Evolutionary conservation across 768 basidiomycete species (phyloP).

Genomic region (Glaciozyma antarctica): DNA sequence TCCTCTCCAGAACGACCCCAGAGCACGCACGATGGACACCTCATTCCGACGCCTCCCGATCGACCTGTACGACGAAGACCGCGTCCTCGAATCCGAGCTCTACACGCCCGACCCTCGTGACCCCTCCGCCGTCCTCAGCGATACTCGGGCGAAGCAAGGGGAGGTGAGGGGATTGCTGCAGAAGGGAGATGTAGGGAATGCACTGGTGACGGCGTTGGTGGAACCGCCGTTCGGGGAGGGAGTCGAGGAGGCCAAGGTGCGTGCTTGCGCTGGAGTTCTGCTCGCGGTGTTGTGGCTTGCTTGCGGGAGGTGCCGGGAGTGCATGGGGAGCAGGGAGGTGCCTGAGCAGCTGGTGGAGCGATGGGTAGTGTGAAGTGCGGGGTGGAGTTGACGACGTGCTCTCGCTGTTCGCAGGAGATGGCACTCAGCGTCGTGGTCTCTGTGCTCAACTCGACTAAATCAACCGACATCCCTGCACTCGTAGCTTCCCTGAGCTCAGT

Average conservation of each 20-base stretch:
- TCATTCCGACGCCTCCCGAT: constrained; percentile 90
- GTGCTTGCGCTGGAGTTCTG: constrained; percentile 16
- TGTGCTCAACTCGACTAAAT: constrained; percentile 87
- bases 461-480: constrained; percentile 68
- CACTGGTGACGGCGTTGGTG: constrained; percentile 55
- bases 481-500: constrained; percentile 52
- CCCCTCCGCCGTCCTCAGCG: constrained; percentile 60
- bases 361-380: neutral
- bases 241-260: constrained; percentile 73
- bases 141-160: constrained; percentile 63
- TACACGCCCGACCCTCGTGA: constrained; percentile 76
- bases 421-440: constrained; percentile 71
- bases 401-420: constrained; percentile 48
- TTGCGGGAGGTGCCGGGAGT: too few relatives aligned
- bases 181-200: constrained; percentile 69
- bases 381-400: neutral
- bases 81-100: constrained; percentile 70
- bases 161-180: constrained; percentile 59
- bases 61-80: constrained; percentile 86
- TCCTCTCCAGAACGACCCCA: too few relatives aligned
- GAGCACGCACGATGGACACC: too few relatives aligned
- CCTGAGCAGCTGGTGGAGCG: neutral
- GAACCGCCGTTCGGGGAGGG: constrained; percentile 71
- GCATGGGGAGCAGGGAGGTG: neutral
- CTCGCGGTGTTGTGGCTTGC: too few relatives aligned